These are phyloP conservation scores for Pulicaria dysenterica DNA, from an alignment of 129 eudicot genomes.

Conservation along the genomic window DNA sequence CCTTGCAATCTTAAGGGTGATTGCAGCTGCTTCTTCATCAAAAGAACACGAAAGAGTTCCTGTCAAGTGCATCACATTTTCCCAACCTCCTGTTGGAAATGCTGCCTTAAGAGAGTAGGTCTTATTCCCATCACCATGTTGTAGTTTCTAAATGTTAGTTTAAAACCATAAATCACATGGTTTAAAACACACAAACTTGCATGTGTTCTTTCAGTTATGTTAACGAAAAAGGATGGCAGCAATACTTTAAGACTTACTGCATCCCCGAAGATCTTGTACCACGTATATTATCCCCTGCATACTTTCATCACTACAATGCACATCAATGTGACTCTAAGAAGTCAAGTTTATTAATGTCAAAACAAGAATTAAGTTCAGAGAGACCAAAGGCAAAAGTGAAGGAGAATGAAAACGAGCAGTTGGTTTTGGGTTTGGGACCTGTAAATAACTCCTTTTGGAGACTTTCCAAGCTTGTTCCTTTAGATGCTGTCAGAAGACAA, in stretches of 20 bases:
- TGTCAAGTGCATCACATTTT: slow-evolving; percentile 96
- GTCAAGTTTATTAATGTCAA: slow-evolving; percentile 34
- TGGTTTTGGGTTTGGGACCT: slow-evolving; percentile 96
- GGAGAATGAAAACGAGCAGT: slow-evolving; percentile 75
- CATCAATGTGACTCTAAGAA: slow-evolving; percentile 47
- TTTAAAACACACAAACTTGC: slow-evolving; percentile 6
- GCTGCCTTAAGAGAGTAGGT: slow-evolving; percentile 97
- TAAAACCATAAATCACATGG: background rate
- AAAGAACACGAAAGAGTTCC: slow-evolving; percentile 84
- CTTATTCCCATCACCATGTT: slow-evolving; percentile 17
- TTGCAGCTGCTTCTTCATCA: slow-evolving; percentile 68
- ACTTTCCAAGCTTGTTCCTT: slow-evolving; percentile 92
- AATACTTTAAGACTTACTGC: slow-evolving; percentile 88
- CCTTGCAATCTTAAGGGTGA: slow-evolving; percentile 91
- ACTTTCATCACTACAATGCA: slow-evolving; percentile 95
- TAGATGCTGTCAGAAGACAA: slow-evolving; percentile 80
- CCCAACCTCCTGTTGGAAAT: slow-evolving; percentile 99
- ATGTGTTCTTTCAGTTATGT: slow-evolving; percentile 66
- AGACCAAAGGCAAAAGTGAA: slow-evolving; percentile 50
- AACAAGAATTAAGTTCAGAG: slow-evolving; percentile 34
- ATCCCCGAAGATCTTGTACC: slow-evolving; percentile 98
- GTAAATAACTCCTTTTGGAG: slow-evolving; percentile 93
- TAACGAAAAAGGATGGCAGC: slow-evolving; percentile 85
- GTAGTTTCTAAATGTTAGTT: slow-evolving; percentile 1
- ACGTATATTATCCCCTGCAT: slow-evolving; percentile 94